Evolutionary conservation across 495 filamentous ascomycete species (phyloP).

Genomic region (Pyronema omphalodes): DNA sequence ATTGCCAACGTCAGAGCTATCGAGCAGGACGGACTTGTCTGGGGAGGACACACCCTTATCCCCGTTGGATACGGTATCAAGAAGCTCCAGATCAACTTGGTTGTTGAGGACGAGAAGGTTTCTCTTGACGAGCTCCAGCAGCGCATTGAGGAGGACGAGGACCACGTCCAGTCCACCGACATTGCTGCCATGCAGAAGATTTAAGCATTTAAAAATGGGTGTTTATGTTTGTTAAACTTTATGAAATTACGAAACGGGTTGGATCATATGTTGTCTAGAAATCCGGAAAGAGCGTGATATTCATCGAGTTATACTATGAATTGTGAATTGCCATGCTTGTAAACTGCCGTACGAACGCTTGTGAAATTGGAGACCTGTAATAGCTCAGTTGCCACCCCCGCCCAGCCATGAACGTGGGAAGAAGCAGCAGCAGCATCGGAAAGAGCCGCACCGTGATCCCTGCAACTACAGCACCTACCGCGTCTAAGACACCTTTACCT

Average conservation of each 20-base stretch:
- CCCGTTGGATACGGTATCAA: constrained; percentile 92
- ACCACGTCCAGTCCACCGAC: constrained; percentile 92
- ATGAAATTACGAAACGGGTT: neutral
- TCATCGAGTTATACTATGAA: no score
- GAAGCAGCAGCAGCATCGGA: no score
- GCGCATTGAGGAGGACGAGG: constrained; percentile 75
- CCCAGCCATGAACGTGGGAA: no score
- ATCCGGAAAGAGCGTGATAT: no score
- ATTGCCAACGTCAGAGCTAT: constrained; percentile 72
- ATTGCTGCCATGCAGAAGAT: constrained; percentile 79
- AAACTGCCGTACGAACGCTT: no score
- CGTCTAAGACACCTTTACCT: no score
- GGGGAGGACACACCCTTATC: constrained; percentile 83
- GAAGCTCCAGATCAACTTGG: constrained; percentile 97
- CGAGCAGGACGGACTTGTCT: constrained; percentile 77
- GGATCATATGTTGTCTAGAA: neutral
- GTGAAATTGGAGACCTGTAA: no score
- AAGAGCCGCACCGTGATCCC: no score
- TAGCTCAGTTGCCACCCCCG: no score
- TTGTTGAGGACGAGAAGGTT: constrained; percentile 94
- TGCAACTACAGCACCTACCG: no score
- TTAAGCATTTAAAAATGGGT: constrained; percentile 30
- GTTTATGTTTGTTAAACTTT: neutral
- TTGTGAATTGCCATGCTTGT: no score
- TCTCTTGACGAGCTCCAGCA: constrained; percentile 73